These are phyloP conservation scores for Moesziomyces globuligerus DNA, from an alignment of 1,284 basidiomycete genomes.

Conservation along the genomic window DNA sequence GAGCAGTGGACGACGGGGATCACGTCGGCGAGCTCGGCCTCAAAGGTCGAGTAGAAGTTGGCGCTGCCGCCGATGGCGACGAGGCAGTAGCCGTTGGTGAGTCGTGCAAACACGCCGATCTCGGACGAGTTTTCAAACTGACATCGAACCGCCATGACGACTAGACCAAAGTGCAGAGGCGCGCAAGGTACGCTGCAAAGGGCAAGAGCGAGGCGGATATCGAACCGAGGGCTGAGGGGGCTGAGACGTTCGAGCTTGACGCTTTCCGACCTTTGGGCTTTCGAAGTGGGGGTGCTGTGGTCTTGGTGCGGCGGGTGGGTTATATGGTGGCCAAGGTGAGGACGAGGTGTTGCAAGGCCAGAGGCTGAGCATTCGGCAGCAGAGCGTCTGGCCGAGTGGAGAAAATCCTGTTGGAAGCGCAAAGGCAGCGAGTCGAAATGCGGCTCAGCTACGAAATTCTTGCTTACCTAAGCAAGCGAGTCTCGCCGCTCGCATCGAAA, in stretches of 20 bases:
- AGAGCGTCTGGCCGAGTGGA: constrained; percentile 12
- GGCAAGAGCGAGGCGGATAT: too few relatives aligned
- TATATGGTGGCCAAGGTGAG: neutral
- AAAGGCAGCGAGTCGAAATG: neutral
- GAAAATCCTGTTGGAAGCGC: constrained; percentile 18
- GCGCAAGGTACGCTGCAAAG: too few relatives aligned
- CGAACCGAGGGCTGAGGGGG: too few relatives aligned
- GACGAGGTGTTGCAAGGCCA: neutral
- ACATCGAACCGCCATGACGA: constrained; percentile 61
- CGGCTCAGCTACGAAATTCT: constrained; percentile 12
- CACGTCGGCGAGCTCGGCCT: constrained; percentile 90
- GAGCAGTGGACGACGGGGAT: constrained; percentile 96
- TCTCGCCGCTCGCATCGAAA: too few relatives aligned
- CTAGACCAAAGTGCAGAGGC: too few relatives aligned
- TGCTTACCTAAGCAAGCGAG: constrained; percentile 38
- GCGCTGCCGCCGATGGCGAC: constrained; percentile 90
- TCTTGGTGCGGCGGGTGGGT: too few relatives aligned
- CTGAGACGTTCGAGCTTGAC: too few relatives aligned
- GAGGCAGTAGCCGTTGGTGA: constrained; percentile 80
- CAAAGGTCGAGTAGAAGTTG: constrained; percentile 98
- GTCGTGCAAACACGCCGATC: constrained; percentile 81
- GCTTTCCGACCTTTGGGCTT: too few relatives aligned
- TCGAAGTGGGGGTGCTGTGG: too few relatives aligned
- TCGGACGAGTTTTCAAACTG: constrained; percentile 96
- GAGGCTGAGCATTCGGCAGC: constrained; percentile 9